These are phyloP conservation scores for Claviceps humidiphila DNA, from an alignment of 2,329 filamentous ascomycete species.

Conservation along the genomic window DNA sequence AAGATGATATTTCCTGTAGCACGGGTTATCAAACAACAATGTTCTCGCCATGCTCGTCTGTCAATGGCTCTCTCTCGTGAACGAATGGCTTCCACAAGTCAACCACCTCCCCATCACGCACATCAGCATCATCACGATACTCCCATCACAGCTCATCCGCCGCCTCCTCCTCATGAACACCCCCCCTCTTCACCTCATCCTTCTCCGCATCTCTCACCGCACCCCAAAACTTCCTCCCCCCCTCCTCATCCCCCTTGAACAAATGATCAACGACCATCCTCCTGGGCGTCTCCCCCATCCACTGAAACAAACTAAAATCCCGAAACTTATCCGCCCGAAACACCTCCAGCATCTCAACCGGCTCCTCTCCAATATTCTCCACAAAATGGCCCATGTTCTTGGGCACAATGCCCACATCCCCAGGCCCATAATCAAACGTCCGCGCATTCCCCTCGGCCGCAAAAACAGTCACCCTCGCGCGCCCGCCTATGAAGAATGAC, in stretches of 20 bases:
- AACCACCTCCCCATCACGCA: too few species aligned
- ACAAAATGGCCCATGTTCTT: conserved; percentile 71
- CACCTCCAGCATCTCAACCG: conserved; percentile 63
- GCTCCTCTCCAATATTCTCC: conserved; percentile 67
- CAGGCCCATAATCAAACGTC: conserved; percentile 63
- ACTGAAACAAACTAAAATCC: conserved; percentile 62
- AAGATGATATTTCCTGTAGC: too few species aligned
- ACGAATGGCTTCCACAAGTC: too few species aligned
- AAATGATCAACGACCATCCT: conserved; percentile 53
- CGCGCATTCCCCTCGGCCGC: conserved; percentile 53
- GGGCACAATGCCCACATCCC: conserved; percentile 67
- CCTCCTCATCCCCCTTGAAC: conserved; percentile 47
- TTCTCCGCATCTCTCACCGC: conserved; percentile 49
- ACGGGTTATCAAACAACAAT: too few species aligned
- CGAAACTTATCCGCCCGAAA: conserved; percentile 59
- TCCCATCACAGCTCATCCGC: too few species aligned
- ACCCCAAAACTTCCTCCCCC: conserved; percentile 48
- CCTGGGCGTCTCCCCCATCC: conserved; percentile 60
- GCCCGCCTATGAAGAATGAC: conserved; percentile 64
- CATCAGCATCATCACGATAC: too few species aligned
- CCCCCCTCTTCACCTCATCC: conserved; percentile 28
- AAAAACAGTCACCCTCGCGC: conserved; percentile 63
- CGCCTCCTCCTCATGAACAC: too few species aligned
- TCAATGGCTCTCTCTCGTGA: too few species aligned
- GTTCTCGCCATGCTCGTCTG: too few species aligned